Percentiles rank a stretch among this genome's conserved stretches.
These are phyloP conservation scores for Magnolia officinalis DNA, from an alignment of 164 flowering plant species.

Conservation along the genomic window DNA sequence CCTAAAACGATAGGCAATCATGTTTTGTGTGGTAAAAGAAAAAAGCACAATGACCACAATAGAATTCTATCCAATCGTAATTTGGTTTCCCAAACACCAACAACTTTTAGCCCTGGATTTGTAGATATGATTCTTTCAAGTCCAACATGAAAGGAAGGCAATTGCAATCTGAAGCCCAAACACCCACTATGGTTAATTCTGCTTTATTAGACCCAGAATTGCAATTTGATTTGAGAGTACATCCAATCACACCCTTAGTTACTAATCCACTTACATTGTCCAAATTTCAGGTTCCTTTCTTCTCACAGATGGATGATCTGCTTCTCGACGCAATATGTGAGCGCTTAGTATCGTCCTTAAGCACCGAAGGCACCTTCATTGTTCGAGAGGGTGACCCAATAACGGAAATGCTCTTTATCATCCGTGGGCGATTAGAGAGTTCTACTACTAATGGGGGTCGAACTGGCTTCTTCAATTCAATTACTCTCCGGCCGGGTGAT, in stretches of 20 bases:
- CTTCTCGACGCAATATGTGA: conserved; percentile 96
- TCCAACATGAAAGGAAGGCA: no score
- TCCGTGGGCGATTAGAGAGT: conserved; percentile 82
- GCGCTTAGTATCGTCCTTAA: conserved; percentile 72
- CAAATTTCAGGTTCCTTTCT: conserved; percentile 76
- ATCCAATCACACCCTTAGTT: not conserved
- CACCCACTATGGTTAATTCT: no score
- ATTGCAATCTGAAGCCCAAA: no score
- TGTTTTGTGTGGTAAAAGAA: no score
- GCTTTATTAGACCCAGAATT: no score
- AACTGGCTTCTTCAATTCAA: conserved; percentile 85
- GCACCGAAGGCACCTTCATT: conserved; percentile 77
- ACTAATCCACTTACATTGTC: not conserved
- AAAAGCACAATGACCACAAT: no score
- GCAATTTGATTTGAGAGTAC: no score
- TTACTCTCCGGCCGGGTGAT: conserved; percentile 73
- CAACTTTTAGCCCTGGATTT: no score
- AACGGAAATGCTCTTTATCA: conserved; percentile 88
- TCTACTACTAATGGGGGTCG: conserved; percentile 94
- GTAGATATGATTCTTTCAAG: no score
- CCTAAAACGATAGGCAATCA: no score
- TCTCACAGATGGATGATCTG: conserved; percentile 96
- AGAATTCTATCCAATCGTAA: no score
- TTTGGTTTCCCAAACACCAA: no score
- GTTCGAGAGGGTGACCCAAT: conserved; percentile 96